Conservation (phyloP, 495 filamentous ascomycete genomes). For the Lophium mytilinum region DNA sequence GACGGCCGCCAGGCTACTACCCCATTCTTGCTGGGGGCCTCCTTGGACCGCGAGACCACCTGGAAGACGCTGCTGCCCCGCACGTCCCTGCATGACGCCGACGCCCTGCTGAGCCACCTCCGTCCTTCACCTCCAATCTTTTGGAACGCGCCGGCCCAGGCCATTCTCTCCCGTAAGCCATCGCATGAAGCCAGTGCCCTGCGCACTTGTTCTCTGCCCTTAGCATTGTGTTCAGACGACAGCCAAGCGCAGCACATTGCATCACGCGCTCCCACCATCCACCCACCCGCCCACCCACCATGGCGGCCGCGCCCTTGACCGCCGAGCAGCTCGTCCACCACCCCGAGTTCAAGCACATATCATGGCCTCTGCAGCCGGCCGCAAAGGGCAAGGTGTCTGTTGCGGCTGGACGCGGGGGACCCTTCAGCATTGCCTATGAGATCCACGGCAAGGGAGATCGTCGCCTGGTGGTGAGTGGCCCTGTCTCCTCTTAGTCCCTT, state of each 20-base stretch:
- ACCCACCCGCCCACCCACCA: not conserved
- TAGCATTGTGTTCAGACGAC: too few relatives aligned
- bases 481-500: constrained; percentile 4
- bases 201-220: too few relatives aligned
- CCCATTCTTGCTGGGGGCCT: too few relatives aligned
- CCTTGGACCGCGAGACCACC: too few relatives aligned
- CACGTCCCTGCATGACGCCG: too few relatives aligned
- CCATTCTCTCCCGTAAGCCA: too few relatives aligned
- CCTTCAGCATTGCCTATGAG: constrained; percentile 65
- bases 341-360: constrained; percentile 43
- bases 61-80: too few relatives aligned
- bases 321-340: constrained; percentile 38
- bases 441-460: constrained; percentile 66
- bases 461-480: constrained; percentile 57
- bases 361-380: constrained; percentile 58
- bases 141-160: too few relatives aligned
- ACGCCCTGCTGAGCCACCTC: not conserved
- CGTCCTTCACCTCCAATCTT: not conserved
- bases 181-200: too few relatives aligned
- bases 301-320: constrained; percentile 11
- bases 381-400: constrained; percentile 51
- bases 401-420: constrained; percentile 56
- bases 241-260: not conserved
- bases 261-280: too few relatives aligned
- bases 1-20: too few relatives aligned